A percentile compares a stretch with the other conserved stretches of the same genome.
These are phyloP conservation scores for Pholiota molesta DNA, from an alignment of 768 basidiomycete species.

Conservation along the genomic window DNA sequence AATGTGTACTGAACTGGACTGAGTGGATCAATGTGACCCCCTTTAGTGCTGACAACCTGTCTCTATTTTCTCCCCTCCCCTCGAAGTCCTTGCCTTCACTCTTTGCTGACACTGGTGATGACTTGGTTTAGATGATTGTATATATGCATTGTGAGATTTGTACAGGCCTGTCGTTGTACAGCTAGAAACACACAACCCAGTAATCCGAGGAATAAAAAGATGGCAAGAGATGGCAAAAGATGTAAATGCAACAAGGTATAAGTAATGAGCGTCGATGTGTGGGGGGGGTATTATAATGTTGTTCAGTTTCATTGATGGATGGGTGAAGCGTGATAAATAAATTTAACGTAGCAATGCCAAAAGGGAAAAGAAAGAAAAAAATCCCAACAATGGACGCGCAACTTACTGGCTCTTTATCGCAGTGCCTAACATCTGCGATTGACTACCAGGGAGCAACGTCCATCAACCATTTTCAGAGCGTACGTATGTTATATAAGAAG, in stretches of 20 bases:
- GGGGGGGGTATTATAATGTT: not conserved
- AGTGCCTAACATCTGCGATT: not conserved
- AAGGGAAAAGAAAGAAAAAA: not conserved
- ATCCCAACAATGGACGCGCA: not conserved
- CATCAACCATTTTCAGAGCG: too few relatives aligned
- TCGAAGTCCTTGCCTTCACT: too few relatives aligned
- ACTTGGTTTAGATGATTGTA: not conserved
- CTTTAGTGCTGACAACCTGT: too few relatives aligned
- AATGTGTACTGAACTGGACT: too few relatives aligned
- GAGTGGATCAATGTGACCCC: too few relatives aligned
- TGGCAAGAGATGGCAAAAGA: not conserved
- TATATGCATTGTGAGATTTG: not conserved
- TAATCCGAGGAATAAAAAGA: not conserved
- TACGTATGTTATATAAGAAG: too few relatives aligned
- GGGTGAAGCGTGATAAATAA: not conserved
- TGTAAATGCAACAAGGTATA: not conserved
- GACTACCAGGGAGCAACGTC: not conserved
- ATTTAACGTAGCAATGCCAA: constrained; percentile 1
- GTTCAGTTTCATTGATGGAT: not conserved
- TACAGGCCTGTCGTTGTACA: constrained; percentile 2
- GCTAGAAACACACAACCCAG: not conserved
- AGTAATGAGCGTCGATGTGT: not conserved
- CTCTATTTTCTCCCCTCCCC: too few relatives aligned
- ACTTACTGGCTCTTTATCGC: not conserved
- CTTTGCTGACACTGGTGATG: not conserved